Percentiles rank a stretch among this genome's conserved stretches.
Evolutionary conservation across 1,284 basidiomycete species (phyloP).

Genomic region (Ustilago esculenta): DNA sequence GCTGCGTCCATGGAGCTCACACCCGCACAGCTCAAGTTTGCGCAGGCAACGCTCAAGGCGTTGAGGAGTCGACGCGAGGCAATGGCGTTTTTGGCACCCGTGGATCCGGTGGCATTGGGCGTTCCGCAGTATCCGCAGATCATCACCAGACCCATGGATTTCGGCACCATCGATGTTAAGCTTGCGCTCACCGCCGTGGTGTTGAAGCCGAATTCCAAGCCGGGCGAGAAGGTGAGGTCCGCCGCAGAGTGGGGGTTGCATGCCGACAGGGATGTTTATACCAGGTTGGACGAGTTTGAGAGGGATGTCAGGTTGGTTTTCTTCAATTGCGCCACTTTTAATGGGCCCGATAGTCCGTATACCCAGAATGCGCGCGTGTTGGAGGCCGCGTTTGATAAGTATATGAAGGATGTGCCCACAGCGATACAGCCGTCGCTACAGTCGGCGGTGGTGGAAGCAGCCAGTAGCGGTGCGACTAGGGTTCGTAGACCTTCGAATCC

Average conservation of each 20-base stretch:
- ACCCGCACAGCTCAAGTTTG: constrained; percentile 80
- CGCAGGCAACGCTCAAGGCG: constrained; percentile 79
- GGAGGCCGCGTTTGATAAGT: constrained; percentile 86
- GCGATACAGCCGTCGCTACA: constrained; percentile 64
- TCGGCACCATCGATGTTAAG: constrained; percentile 92
- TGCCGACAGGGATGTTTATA: constrained; percentile 53
- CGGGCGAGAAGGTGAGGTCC: constrained; percentile 58
- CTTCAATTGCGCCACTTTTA: constrained; percentile 88
- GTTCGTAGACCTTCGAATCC: constrained; percentile 77
- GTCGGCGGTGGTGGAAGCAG: constrained; percentile 36
- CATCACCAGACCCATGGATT: constrained; percentile 92
- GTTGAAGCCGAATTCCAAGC: constrained; percentile 49
- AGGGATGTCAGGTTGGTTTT: constrained; percentile 73
- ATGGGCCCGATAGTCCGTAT: constrained; percentile 85
- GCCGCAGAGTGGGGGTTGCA: constrained; percentile 51
- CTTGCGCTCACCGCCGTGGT: constrained; percentile 60
- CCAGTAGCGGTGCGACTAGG: no score
- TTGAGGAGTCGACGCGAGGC: constrained; percentile 90
- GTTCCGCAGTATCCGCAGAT: constrained; percentile 91
- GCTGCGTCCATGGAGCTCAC: constrained; percentile 49
- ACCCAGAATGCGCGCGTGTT: constrained; percentile 81
- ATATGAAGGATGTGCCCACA: constrained; percentile 70
- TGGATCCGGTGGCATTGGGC: constrained; percentile 86
- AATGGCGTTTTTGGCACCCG: constrained; percentile 82
- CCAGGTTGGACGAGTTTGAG: constrained; percentile 53